Percentiles rank a stretch among this genome's conserved stretches.
phyloP scores from a whole-genome alignment of 345 rosid species.

The Camelina sativa region DNA sequence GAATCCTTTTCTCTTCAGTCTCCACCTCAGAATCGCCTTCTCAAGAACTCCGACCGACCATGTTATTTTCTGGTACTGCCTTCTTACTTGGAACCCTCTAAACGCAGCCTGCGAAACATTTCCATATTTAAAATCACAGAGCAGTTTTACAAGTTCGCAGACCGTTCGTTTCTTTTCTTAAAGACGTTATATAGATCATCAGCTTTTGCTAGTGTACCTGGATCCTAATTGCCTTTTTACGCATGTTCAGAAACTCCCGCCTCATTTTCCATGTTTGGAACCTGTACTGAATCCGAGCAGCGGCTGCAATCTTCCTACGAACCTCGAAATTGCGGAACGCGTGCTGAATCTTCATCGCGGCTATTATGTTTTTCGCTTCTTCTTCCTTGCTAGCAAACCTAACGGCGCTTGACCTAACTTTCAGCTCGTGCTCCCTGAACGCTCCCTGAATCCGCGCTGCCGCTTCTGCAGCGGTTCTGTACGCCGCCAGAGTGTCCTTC shows the following conservation, averaged over 20 bases:
- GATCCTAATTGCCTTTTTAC: slow-evolving; percentile 74
- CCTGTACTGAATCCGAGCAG: slow-evolving; percentile 83
- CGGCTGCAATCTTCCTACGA: slow-evolving; percentile 81
- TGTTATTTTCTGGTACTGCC: slow-evolving; percentile 74
- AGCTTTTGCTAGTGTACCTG: slow-evolving; percentile 56
- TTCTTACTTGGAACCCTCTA: slow-evolving; percentile 85
- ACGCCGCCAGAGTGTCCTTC: slow-evolving; percentile 85
- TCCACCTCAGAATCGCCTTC: slow-evolving; percentile 93
- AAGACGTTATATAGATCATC: not conserved
- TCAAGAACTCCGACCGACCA: slow-evolving; percentile 98
- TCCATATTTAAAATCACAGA: not conserved
- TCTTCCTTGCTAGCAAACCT: slow-evolving; percentile 56
- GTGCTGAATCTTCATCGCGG: slow-evolving; percentile 96
- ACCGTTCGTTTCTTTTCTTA: not conserved
- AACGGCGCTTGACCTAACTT: slow-evolving; percentile 60
- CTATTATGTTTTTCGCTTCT: slow-evolving; percentile 78
- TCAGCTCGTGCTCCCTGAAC: slow-evolving; percentile 80
- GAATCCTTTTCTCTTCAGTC: slow-evolving; percentile 84
- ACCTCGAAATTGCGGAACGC: slow-evolving; percentile 77
- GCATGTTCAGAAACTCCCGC: slow-evolving; percentile 73
- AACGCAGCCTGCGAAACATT: slow-evolving; percentile 70
- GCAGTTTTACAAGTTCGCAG: not conserved
- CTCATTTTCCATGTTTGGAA: slow-evolving; percentile 91
- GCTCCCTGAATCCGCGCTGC: slow-evolving; percentile 94
- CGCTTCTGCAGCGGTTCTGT: slow-evolving; percentile 88